phyloP scores from a whole-genome alignment of 129 eudicot genomes.

The Pittosporum tobira region DNA sequence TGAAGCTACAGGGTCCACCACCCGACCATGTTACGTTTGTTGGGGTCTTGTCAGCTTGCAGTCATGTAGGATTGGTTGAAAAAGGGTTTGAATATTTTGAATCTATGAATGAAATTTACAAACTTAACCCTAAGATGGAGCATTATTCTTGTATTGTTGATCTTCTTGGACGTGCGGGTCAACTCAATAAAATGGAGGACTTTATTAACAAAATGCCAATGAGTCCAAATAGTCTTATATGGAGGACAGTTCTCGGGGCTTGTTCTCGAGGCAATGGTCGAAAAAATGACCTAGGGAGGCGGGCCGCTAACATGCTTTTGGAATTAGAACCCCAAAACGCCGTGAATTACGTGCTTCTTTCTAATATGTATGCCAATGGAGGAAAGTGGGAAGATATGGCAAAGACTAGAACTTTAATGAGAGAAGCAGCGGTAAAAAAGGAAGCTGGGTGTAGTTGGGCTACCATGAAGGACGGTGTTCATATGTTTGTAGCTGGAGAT shows the following conservation, averaged over 20 bases:
- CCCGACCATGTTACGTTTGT: conserved; percentile 91
- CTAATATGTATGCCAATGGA: conserved; percentile 78
- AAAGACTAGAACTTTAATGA: conserved; percentile 54
- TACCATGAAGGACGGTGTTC: conserved; percentile 81
- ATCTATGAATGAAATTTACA: conserved; percentile 57
- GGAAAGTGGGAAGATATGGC: conserved; percentile 81
- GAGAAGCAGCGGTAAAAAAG: conserved; percentile 50
- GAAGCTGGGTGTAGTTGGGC: conserved; percentile 97
- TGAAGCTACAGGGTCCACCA: conserved; percentile 48
- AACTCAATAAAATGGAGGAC: conserved; percentile 57
- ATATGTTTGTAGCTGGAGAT: conserved; percentile 82
- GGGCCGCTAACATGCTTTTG: conserved; percentile 63
- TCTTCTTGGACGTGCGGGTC: conserved; percentile 85
- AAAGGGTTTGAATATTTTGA: conserved; percentile 62
- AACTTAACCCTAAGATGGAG: conserved; percentile 63
- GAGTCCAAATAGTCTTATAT: conserved; percentile 58
- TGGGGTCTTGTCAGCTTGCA: conserved; percentile 89
- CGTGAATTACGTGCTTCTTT: conserved; percentile 75
- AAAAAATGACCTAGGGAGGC: conserved; percentile 39
- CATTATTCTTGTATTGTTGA: conserved; percentile 94
- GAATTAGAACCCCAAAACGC: conserved; percentile 72
- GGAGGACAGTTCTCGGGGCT: conserved; percentile 91
- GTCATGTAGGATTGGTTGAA: conserved; percentile 74
- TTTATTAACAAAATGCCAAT: conserved; percentile 71
- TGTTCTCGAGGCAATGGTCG: conserved; percentile 49